Evolutionary conservation across 2,329 filamentous ascomycete species (phyloP).

Genomic region (Didymella keratinophila): DNA sequence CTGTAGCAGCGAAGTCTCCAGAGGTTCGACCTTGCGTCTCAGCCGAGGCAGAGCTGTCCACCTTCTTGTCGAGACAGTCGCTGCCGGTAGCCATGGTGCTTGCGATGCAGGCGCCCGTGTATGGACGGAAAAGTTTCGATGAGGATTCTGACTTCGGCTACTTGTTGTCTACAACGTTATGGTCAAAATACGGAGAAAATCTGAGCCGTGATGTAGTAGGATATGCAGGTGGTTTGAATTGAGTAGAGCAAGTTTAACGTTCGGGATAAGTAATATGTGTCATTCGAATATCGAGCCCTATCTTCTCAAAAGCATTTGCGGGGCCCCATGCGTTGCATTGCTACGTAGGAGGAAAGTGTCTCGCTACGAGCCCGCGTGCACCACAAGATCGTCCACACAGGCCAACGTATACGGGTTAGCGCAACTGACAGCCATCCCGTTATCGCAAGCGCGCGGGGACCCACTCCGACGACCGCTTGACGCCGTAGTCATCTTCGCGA

Average conservation of each 20-base stretch:
- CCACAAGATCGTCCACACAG: not conserved
- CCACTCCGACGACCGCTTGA: not conserved
- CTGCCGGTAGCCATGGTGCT: not conserved
- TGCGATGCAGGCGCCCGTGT: not conserved
- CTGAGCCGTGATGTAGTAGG: not conserved
- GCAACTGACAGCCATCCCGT: not conserved
- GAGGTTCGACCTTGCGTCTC: not conserved
- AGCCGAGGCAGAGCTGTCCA: not conserved
- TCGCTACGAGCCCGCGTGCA: not conserved
- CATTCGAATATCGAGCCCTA: not conserved
- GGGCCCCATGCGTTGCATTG: not conserved
- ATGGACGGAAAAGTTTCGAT: not conserved
- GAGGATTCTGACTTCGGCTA: not conserved
- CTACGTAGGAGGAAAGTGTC: not conserved
- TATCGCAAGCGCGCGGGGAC: not conserved
- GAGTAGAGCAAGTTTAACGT: not conserved
- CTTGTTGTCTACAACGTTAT: not conserved
- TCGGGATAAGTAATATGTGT: not conserved
- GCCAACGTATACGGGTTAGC: not conserved
- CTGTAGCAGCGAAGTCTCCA: not conserved
- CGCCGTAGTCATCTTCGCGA: not conserved
- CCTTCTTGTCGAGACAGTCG: not conserved
- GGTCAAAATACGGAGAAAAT: not conserved
- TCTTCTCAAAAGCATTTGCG: not conserved
- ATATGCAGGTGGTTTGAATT: not conserved